These are phyloP conservation scores for Omphalotus guepiniiformis DNA, from an alignment of 768 basidiomycete genomes.

Conservation along the genomic window DNA sequence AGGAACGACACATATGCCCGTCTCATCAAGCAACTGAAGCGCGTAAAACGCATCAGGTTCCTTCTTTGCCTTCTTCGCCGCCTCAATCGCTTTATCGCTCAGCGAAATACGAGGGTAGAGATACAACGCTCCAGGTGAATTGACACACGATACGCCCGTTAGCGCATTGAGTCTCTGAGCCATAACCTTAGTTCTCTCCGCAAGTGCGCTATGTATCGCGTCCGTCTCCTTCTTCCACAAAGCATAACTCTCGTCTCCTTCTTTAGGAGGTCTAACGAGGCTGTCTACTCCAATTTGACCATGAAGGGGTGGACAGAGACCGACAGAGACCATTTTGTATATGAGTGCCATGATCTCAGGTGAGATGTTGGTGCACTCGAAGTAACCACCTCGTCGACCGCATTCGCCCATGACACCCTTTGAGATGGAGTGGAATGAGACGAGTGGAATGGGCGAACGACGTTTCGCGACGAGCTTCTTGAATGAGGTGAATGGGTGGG, in stretches of 20 bases:
- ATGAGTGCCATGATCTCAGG: conserved; percentile 78
- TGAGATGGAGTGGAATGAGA: conserved; percentile 97
- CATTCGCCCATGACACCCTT: conserved; percentile 97
- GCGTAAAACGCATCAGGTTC: conserved; percentile 89
- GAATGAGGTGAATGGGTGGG: conserved; percentile 87
- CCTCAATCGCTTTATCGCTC: conserved; percentile 66
- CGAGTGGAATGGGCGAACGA: conserved; percentile 71
- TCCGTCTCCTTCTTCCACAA: conserved; percentile 85
- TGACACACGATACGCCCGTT: conserved; percentile 85
- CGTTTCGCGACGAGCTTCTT: conserved; percentile 76
- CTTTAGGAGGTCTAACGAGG: conserved; percentile 85
- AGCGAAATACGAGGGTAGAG: conserved; percentile 83
- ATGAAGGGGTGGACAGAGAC: conserved; percentile 82
- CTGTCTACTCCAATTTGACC: conserved; percentile 95
- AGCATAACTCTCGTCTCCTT: conserved; percentile 69
- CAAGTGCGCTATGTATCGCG: conserved; percentile 70
- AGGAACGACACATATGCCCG: conserved; percentile 92
- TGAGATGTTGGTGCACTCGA: conserved; percentile 82
- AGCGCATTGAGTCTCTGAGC: conserved; percentile 73
- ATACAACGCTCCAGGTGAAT: conserved; percentile 91
- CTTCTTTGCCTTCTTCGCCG: conserved; percentile 68
- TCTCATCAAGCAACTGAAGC: conserved; percentile 76
- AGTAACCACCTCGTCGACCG: conserved; percentile 95
- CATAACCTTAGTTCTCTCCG: conserved; percentile 68
- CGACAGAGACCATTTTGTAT: conserved; percentile 95